Base-by-base conservation (phyloP, 2,329 filamentous ascomycete species). In the Calonectria leucothoes region DNA sequence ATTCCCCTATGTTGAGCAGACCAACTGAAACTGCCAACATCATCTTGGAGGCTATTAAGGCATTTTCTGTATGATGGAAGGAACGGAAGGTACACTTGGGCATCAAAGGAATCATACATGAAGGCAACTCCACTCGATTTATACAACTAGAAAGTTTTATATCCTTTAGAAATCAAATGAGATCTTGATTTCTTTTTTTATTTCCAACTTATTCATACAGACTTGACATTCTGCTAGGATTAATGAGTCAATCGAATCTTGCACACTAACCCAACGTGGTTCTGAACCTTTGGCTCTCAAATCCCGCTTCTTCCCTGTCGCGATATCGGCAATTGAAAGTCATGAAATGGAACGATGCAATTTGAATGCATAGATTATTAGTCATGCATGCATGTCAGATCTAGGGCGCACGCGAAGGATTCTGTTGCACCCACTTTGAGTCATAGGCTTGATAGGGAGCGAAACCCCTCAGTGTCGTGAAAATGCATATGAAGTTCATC, bases 1-100 rank as follows among this genome's bases (percentile, higher is more conserved):
- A 90, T 80, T 88, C 86, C 14, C 87, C 87, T 0, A 87, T 90
- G 79, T 71, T 90, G 76, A 89, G 88, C 77, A 81, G 78, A 74
- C 86, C 87, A 0, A 78, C 82, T 3, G 84, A 85, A 70, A 85
- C 85, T 1, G 84, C 79, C 1, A 75, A 74, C 3, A 79, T 88
- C 57, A 75, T 89, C 4, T 29, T 77, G 0, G 75, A 83, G 29
- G 81, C 80, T 3, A 67, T 75, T 10, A n/a, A 61, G 17, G 66
- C 73, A 0, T 82, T 82, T 48, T 69, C 64, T 1, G 5, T 6
- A 20, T 69, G 20, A 70, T n/a, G 29, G 2, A 14, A 2, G 20
- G n/a, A 23, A 17, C 6, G 5, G 25, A n/a, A 35, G 12, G n/a
- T n/a, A n/a, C n/a, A n/a, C n/a, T 12, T 17, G 12, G 42, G 7